Evolutionary conservation across 306 rosid genomes (phyloP), one percentile per base, ranked within the genome.

Genomic region (Citrullus mucosospermus): DNA sequence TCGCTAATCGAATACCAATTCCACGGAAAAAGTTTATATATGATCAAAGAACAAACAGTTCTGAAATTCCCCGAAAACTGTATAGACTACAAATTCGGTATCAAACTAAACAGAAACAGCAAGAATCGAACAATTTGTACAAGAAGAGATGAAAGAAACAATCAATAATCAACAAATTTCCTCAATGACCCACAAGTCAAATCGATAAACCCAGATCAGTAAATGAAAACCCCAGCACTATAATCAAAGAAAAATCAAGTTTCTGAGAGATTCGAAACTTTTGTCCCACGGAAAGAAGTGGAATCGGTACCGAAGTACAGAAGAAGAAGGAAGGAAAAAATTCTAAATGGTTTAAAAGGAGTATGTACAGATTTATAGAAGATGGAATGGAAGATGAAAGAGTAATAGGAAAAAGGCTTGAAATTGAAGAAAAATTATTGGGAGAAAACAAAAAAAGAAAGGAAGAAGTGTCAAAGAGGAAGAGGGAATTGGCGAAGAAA

Each of bases 381-480:
- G 50, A 16, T 10, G 22, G 62, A 36, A 38, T 13, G 28, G 12
- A 14, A 32, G 13, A 6, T 44, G 55, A 70, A 50, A 22, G 17
- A 60, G 6, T 1, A n/a, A 44, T 43, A 22, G 44, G 78, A 74
- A 75, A 39, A 25, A 1, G 41, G 44, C 22, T 68, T 71, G 79
- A 39, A 75, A 53, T 30, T 53, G 80, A 78, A 80, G 55, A 57
- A 5, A 80, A 83, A 83, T 70, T 86, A 43, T 8, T 43, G 9
- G 5, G 39, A 36, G 4, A 80, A 80, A 10, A 62, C 39, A 58
- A 73, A 72, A 74, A 41, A 32, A 72, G 70, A 36, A 25, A 82
- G 78, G 82, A 80, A 36, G 83, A 83, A 82, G 74, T 77, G 88
- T 85, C 90, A 86, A 87, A 89, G 79, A 87, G 81, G 92, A 36